Evolutionary conservation across 1,139 yeast species (phyloP), one percentile per base, ranked within the genome.

Genomic region (Yamadazyma membranifaciens): DNA sequence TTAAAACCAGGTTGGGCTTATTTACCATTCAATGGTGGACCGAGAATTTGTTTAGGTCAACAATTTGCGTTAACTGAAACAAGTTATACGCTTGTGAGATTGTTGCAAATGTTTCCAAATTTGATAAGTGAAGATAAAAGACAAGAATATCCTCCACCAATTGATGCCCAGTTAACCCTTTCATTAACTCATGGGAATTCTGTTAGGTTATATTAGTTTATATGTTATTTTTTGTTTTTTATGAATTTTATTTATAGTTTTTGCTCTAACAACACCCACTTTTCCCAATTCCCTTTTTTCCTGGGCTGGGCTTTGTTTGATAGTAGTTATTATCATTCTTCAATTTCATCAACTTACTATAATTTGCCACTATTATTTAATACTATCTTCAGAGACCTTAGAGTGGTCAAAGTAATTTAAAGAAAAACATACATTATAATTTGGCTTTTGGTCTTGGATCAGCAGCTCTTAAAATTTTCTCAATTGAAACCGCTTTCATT

Each of bases 1-100:
- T 52, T 41, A 51, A 65, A 57, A 53, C 60, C 69, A 39, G 76
- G 75, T 35, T 78, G 81, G 81, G 75, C 73, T 27, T 78, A 64
- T 52, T 56, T 78, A 29, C 81, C 82, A 14, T 78, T 78, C 63
- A 79, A 78, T 49, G 83, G 83, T 39, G 83, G 84, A 3, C 83
- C 83, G 30, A 63, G 83, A 45, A 77, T 78, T 42, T 79, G 84
- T 52, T 62, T 78, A 35, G 83, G 83, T 28, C 82, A 78, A 59
- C 83, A 77, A 56, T 76, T 75, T 59, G 83, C 82, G 1, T 69
- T 78, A 45, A 76, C 81, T 31, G 84, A 79, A 57, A 51, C 54
- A 2, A 63, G 75, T 10, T 78, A 75, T 46, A 67, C 74, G 13
- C 51, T 75, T 37, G 69, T 65, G 14, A 63, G 82, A 43, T 57